Evolutionary conservation across 2,329 filamentous ascomycete species (phyloP).

Genomic region (Claviceps quebecensis): DNA sequence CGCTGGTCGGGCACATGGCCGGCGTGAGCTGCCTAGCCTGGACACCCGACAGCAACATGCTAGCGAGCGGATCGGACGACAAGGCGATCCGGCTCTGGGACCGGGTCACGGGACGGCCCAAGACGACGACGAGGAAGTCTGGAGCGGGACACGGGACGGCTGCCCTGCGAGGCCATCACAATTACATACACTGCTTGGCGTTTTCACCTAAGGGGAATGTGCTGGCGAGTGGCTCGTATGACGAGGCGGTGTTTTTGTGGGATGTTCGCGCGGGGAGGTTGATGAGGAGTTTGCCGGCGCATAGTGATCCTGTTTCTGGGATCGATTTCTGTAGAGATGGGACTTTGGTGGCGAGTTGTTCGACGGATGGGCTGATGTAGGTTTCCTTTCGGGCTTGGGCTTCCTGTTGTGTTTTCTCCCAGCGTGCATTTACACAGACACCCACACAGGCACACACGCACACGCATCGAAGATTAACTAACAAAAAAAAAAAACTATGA

Average conservation of each 20-base stretch:
- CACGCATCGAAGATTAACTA: not conserved
- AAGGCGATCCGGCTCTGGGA: conserved; percentile 94
- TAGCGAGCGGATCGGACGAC: conserved; percentile 89
- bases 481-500: not conserved
- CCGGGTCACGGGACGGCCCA: conserved; percentile 43
- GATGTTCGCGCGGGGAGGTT: conserved; percentile 76
- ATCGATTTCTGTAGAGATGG: conserved; percentile 91
- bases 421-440: not conserved
- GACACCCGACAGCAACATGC: conserved; percentile 74
- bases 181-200: conserved; percentile 86
- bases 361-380: conserved; percentile 76
- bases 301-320: conserved; percentile 85
- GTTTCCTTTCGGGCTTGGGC: conserved; percentile 13
- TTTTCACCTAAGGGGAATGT: conserved; percentile 99
- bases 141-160: conserved; percentile 28
- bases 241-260: conserved; percentile 95
- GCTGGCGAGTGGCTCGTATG: conserved; percentile 85
- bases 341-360: conserved; percentile 81
- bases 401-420: not conserved
- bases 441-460: not conserved
- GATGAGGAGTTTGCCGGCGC: conserved; percentile 84
- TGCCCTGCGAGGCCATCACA: conserved; percentile 75
- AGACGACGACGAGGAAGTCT: conserved; percentile 28
- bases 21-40: conserved; percentile 89
- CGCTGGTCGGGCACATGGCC: conserved; percentile 82